Percentiles rank a stretch among this genome's conserved stretches.
These are phyloP conservation scores for Colletotrichum horii DNA, from an alignment of 2,329 filamentous ascomycete species.

Conservation along the genomic window DNA sequence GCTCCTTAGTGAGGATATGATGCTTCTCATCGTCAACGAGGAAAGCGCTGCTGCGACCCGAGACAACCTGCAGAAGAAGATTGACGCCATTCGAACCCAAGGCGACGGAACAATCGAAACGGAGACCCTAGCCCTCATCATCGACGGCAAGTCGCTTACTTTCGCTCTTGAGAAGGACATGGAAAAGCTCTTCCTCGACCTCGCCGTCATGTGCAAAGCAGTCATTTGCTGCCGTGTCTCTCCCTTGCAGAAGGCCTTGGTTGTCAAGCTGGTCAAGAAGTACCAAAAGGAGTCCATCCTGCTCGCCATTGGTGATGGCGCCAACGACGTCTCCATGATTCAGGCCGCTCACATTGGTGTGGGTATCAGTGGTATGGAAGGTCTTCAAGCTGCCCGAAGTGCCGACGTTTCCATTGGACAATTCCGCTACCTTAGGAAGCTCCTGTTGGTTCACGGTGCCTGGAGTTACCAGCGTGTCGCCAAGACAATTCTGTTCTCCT, in stretches of 20 bases:
- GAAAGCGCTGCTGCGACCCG: slow-evolving; percentile 79
- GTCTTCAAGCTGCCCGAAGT: slow-evolving; percentile 92
- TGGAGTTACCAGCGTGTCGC: slow-evolving; percentile 98
- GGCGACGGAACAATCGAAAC: slow-evolving; percentile 77
- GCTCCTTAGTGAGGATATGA: slow-evolving; percentile 98
- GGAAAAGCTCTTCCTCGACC: slow-evolving; percentile 90
- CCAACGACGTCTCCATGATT: slow-evolving; percentile 99
- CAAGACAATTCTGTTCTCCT: slow-evolving; percentile 97
- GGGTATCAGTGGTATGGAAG: slow-evolving; percentile 95
- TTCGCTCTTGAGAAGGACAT: slow-evolving; percentile 92
- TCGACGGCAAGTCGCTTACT: slow-evolving; percentile 94
- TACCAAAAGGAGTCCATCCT: slow-evolving; percentile 88
- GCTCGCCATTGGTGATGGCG: slow-evolving; percentile 94
- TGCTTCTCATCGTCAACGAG: slow-evolving; percentile 94
- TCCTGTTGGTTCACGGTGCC: slow-evolving; percentile 91
- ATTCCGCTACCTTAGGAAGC: slow-evolving; percentile 92
- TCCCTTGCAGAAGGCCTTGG: slow-evolving; percentile 93
- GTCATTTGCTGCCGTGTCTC: slow-evolving; percentile 98
- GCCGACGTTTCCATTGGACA: slow-evolving; percentile 96
- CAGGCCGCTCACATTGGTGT: slow-evolving; percentile 98
- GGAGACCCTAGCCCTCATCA: slow-evolving; percentile 89
- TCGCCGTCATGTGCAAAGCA: slow-evolving; percentile 97
- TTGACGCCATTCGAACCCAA: slow-evolving; percentile 87
- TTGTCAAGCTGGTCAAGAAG: slow-evolving; percentile 97
- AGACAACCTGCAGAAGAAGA: slow-evolving; percentile 91